Evolutionary conservation across 177 flowering plant species (phyloP).

Genomic region (Vitis hybrid): DNA sequence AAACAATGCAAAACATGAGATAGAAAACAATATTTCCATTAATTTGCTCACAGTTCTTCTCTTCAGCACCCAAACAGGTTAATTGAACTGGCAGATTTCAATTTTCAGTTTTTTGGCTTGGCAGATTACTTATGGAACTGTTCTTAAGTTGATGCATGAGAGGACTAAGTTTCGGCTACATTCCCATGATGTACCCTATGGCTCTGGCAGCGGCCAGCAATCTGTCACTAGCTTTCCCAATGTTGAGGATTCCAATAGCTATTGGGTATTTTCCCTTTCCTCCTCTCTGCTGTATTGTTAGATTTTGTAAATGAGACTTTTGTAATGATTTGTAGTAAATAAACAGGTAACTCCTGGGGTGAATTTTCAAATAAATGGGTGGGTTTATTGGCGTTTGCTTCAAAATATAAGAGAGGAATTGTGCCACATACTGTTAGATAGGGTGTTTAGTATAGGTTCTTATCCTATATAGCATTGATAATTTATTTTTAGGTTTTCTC

Average conservation of each 20-base stretch:
- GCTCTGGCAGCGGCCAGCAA: conserved; percentile 98
- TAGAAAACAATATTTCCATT: too few relatives aligned
- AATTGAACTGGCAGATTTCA: too few relatives aligned
- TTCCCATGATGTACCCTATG: conserved; percentile 97
- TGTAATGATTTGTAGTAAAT: background rate
- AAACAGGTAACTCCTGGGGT: too few relatives aligned
- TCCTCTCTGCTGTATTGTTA: background rate
- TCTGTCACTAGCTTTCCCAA: conserved; percentile 87
- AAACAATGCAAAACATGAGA: too few relatives aligned
- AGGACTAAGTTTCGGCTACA: conserved; percentile 80
- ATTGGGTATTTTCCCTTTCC: conserved; percentile 51
- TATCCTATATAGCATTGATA: too few relatives aligned
- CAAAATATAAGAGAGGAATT: too few relatives aligned
- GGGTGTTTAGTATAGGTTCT: too few relatives aligned
- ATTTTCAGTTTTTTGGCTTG: background rate
- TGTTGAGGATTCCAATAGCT: conserved; percentile 94
- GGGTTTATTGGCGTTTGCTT: too few relatives aligned
- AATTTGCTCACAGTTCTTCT: background rate
- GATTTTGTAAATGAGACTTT: background rate
- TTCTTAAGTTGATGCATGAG: conserved; percentile 89
- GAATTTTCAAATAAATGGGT: too few relatives aligned
- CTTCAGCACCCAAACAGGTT: background rate
- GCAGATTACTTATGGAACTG: conserved; percentile 88
- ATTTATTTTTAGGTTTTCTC: too few relatives aligned
- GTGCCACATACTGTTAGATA: too few relatives aligned